phyloP scores from a whole-genome alignment of 2,329 filamentous ascomycete species.

The Trichophyton simii region DNA sequence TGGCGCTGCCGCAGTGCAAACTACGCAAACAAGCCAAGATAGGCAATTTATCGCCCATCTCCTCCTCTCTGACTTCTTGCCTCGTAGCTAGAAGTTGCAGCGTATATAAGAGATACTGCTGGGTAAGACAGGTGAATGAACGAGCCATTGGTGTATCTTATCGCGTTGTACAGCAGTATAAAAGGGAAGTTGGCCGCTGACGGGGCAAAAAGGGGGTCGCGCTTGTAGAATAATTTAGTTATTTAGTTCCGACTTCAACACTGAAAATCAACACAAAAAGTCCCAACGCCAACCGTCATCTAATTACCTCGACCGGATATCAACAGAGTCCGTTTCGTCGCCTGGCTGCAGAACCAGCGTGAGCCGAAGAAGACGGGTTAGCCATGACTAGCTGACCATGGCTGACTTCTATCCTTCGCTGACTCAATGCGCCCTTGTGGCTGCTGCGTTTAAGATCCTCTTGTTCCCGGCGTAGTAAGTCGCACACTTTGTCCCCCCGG shows the following conservation, averaged over 20 bases:
- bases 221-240: not conserved
- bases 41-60: not conserved
- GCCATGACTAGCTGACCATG: constrained; percentile 40
- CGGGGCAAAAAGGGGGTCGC: not conserved
- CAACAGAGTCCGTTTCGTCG: not conserved
- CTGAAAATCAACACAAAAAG: not conserved
- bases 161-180: not conserved
- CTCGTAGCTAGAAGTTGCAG: not conserved
- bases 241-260: not conserved
- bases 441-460: constrained; percentile 79
- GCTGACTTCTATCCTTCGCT: constrained; percentile 75
- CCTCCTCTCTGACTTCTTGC: not conserved
- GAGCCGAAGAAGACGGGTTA: not conserved
- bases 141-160: not conserved
- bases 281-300: not conserved
- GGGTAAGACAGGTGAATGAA: not conserved
- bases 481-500: not conserved
- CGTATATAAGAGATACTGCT: not conserved
- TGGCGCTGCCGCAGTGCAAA: not conserved
- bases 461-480: constrained; percentile 89
- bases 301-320: not conserved
- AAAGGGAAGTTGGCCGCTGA: not conserved
- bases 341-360: not conserved
- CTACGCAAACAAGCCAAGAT: constrained; percentile 2
- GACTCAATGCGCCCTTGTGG: constrained; percentile 72